Conservation (phyloP, 495 filamentous ascomycete species). For the Neurospora sp. region DNA sequence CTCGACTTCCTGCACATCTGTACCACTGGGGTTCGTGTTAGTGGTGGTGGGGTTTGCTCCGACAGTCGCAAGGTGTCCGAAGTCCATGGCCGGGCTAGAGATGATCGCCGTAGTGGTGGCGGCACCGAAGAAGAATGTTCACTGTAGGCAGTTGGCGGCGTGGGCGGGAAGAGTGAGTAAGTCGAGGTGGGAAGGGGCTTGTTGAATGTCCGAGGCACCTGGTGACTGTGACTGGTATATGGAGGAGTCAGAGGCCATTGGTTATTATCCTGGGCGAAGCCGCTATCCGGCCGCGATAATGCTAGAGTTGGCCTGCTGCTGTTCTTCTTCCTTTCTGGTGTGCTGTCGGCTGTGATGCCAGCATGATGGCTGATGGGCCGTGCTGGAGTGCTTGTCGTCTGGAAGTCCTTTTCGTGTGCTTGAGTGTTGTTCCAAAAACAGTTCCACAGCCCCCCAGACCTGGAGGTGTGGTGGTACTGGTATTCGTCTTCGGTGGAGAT, state of each 20-base stretch:
- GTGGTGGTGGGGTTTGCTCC: not conserved
- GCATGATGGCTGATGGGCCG: not conserved
- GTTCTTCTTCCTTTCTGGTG: not conserved
- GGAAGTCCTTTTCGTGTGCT: not conserved
- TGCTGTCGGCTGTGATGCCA: not conserved
- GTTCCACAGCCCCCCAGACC: slow-evolving; percentile 13
- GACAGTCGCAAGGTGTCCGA: not conserved
- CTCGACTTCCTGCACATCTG: not conserved
- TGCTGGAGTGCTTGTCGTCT: slow-evolving; percentile 5
- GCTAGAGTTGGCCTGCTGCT: not conserved
- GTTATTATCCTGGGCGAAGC: not conserved
- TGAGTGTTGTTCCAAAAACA: slow-evolving; percentile 9
- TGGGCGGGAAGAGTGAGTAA: slow-evolving; percentile 21
- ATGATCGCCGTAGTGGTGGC: not conserved
- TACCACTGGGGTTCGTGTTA: not conserved
- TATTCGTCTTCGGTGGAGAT: slow-evolving; percentile 20
- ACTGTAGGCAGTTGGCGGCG: not conserved
- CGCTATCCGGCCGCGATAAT: not conserved
- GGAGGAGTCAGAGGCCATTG: not conserved
- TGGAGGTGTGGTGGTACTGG: slow-evolving; percentile 7
- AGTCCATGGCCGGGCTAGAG: not conserved
- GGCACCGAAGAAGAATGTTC: not conserved
- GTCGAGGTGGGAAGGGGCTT: slow-evolving; percentile 7
- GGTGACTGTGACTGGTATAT: slow-evolving; percentile 1
- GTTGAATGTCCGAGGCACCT: not conserved